Conservation (phyloP, 1,139 yeast species). For the Debaryomyces robertsiae region DNA sequence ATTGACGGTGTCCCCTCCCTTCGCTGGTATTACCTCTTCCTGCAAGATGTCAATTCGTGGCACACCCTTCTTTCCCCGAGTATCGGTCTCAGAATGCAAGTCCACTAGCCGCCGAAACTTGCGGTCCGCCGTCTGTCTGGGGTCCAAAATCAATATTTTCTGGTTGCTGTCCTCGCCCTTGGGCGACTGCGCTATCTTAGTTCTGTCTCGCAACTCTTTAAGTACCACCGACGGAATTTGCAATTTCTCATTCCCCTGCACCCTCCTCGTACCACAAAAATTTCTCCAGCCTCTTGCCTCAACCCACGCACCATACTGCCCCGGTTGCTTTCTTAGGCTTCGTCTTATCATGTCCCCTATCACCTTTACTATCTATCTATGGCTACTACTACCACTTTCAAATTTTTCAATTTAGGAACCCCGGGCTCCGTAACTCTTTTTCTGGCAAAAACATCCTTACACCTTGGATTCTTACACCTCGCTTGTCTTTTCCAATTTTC, state of each 20-base stretch:
- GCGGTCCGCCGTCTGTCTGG: conserved; percentile 18
- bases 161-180: conserved; percentile 12
- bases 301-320: too few species aligned
- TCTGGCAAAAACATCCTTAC: conserved; percentile 1
- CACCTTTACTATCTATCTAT: not conserved
- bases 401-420: conserved; percentile 8
- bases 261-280: not conserved
- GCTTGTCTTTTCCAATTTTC: conserved; percentile 15
- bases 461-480: conserved; percentile 10
- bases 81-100: conserved; percentile 9
- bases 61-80: conserved; percentile 1
- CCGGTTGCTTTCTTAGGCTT: conserved; percentile 1
- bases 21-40: conserved; percentile 3
- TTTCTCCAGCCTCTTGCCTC: not conserved
- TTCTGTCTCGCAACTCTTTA: conserved; percentile 20
- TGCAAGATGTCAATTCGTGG: conserved; percentile 8
- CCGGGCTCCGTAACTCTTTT: too few species aligned
- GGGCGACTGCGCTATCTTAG: conserved; percentile 14
- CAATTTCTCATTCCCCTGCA: conserved; percentile 2
- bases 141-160: conserved; percentile 21
- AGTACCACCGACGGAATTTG: conserved; percentile 17
- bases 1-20: not conserved
- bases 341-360: conserved; percentile 5
- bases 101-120: conserved; percentile 13
- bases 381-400: too few species aligned